Percentiles rank a stretch among this genome's conserved stretches.
Conservation (phyloP, 495 filamentous ascomycete species). For the Penicillium macrosclerotiorum region DNA sequence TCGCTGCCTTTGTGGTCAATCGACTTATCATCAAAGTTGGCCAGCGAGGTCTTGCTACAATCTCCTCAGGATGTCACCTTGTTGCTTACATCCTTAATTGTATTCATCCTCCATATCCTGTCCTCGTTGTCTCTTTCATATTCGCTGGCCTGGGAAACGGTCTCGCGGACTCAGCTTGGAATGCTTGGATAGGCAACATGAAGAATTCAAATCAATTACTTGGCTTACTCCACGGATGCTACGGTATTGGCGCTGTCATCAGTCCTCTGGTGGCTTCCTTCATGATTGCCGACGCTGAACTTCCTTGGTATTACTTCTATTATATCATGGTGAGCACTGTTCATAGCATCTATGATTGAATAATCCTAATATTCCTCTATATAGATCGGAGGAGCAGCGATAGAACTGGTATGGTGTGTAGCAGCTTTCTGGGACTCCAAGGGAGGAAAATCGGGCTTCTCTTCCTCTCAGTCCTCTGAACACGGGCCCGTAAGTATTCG, state of each 20-base stretch:
- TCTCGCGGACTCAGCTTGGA: constrained; percentile 62
- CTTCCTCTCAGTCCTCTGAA: constrained; percentile 25
- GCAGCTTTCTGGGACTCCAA: constrained; percentile 68
- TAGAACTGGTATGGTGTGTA: constrained; percentile 57
- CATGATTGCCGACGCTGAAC: constrained; percentile 46
- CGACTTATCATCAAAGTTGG: constrained; percentile 58
- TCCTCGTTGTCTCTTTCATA: constrained; percentile 55
- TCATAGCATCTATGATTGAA: neutral
- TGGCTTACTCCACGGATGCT: constrained; percentile 57
- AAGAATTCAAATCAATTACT: constrained; percentile 59
- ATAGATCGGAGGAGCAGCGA: constrained; percentile 58
- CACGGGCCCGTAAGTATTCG: constrained; percentile 49
- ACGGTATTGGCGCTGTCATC: constrained; percentile 57
- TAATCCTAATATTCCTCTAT: no score
- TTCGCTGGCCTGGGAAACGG: constrained; percentile 63
- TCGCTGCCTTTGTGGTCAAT: constrained; percentile 57
- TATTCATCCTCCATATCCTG: constrained; percentile 59
- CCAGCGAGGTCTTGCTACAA: constrained; percentile 69
- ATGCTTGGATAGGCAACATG: constrained; percentile 64
- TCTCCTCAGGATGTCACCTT: constrained; percentile 65
- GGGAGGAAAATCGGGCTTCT: constrained; percentile 57
- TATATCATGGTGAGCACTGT: constrained; percentile 52
- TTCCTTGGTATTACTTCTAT: constrained; percentile 60
- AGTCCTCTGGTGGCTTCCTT: constrained; percentile 57
- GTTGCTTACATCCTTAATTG: constrained; percentile 60